Conservation (phyloP, 805 yeast species). For the Pichia californica region DNA sequence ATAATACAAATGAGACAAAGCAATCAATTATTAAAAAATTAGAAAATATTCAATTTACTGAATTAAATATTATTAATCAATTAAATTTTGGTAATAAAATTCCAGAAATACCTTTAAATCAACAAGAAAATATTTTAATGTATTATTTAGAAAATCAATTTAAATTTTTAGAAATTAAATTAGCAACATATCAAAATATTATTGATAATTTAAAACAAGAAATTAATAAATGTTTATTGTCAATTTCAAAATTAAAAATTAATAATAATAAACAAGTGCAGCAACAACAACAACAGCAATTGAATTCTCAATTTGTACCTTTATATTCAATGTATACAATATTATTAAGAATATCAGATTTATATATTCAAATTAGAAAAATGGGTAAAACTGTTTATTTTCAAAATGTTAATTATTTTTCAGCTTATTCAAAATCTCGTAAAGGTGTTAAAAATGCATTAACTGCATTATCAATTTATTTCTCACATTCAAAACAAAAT, state of each 20-base stretch:
- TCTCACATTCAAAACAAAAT: slow-evolving; percentile 41
- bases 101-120: slow-evolving; percentile 9
- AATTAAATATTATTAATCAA: slow-evolving; percentile 10
- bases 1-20: slow-evolving; percentile 19
- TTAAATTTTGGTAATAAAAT: slow-evolving; percentile 7
- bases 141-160: slow-evolving; percentile 21
- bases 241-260: background rate
- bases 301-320: slow-evolving; percentile 11
- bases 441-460: slow-evolving; percentile 23
- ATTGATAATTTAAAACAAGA: slow-evolving; percentile 24
- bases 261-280: background rate
- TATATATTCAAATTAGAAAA: slow-evolving; percentile 40
- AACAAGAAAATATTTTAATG: slow-evolving; percentile 19
- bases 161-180: slow-evolving; percentile 19
- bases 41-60: slow-evolving; percentile 4
- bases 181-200: slow-evolving; percentile 24
- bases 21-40: slow-evolving; percentile 7
- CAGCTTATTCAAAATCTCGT: slow-evolving; percentile 29
- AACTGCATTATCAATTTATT: slow-evolving; percentile 19
- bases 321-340: slow-evolving; percentile 37
- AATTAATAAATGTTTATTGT: slow-evolving; percentile 9
- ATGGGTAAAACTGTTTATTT: slow-evolving; percentile 42
- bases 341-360: slow-evolving; percentile 42
- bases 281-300: no score
- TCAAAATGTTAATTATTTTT: slow-evolving; percentile 39